Conservation (phyloP, 2,329 filamentous ascomycete species). For the Phoma herbarum region DNA sequence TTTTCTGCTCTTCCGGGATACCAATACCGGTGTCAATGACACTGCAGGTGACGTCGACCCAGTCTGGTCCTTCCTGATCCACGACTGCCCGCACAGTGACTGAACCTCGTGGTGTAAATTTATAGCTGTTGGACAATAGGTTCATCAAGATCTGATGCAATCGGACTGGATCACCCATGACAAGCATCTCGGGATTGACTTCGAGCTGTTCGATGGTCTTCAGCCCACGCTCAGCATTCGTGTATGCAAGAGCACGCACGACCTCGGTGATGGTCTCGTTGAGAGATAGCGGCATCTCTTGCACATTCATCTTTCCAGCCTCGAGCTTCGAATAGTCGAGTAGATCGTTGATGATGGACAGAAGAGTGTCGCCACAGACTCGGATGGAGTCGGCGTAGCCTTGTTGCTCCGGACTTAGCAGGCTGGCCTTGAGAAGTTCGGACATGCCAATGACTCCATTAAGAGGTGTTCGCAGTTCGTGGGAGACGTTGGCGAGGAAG, state of each 20-base stretch:
- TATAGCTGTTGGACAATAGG: conserved; percentile 89
- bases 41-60: conserved; percentile 81
- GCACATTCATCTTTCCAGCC: conserved; percentile 67
- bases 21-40: conserved; percentile 92
- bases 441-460: conserved; percentile 67
- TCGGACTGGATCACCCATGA: conserved; percentile 62
- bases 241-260: conserved; percentile 69
- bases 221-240: conserved; percentile 67
- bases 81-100: conserved; percentile 83
- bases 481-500: conserved; percentile 67
- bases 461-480: conserved; percentile 66
- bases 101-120: conserved; percentile 87
- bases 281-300: conserved; percentile 62
- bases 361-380: conserved; percentile 67
- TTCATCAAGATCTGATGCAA: conserved; percentile 71
- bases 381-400: conserved; percentile 70
- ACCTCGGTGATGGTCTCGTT: conserved; percentile 70
- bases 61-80: conserved; percentile 73
- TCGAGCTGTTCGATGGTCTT: conserved; percentile 66
- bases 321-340: conserved; percentile 63
- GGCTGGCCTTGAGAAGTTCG: conserved; percentile 67
- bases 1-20: conserved; percentile 81
- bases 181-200: conserved; percentile 63
- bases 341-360: conserved; percentile 63
- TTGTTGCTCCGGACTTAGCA: conserved; percentile 65